Evolutionary conservation across 495 filamentous ascomycete genomes (phyloP).

Genomic region (Hypoxylon fragiforme): DNA sequence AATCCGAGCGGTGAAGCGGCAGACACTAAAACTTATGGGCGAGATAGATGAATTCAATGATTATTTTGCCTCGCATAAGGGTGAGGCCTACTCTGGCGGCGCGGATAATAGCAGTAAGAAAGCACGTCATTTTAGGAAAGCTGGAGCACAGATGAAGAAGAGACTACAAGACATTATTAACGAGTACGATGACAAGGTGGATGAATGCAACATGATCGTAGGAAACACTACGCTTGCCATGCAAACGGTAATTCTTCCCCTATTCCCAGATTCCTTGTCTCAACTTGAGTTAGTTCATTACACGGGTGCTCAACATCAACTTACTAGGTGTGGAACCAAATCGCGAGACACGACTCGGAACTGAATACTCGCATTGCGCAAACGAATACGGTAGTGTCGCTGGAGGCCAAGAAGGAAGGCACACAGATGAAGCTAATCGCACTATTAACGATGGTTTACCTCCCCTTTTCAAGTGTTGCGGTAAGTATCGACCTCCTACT

Average conservation of each 20-base stretch:
- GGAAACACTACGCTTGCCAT: slow-evolving; percentile 26
- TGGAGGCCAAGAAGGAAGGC: slow-evolving; percentile 18
- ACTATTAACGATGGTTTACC: slow-evolving; percentile 24
- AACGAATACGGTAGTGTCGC: slow-evolving; percentile 13
- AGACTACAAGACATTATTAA: slow-evolving; percentile 25
- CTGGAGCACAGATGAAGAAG: slow-evolving; percentile 20
- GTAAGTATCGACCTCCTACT: slow-evolving; percentile 8
- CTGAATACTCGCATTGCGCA: slow-evolving; percentile 21
- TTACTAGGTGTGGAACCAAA: slow-evolving; percentile 28
- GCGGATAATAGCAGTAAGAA: too few species aligned
- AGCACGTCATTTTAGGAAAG: slow-evolving; percentile 11
- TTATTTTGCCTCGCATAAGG: neutral
- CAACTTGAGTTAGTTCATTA: too few species aligned
- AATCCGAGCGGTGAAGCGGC: slow-evolving; percentile 20
- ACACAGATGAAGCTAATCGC: slow-evolving; percentile 29
- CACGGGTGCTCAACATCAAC: too few species aligned
- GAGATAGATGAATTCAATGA: slow-evolving; percentile 20
- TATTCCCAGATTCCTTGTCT: neutral
- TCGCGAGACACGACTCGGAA: slow-evolving; percentile 21
- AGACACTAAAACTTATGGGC: slow-evolving; percentile 10
- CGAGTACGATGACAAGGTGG: slow-evolving; percentile 30
- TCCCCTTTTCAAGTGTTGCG: slow-evolving; percentile 18
- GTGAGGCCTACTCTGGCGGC: neutral
- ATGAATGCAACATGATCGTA: slow-evolving; percentile 28
- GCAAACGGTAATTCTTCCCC: slow-evolving; percentile 17